Conservation (phyloP, 192 early-diverging fungal genomes). For the Radiomyces spectabilis region DNA sequence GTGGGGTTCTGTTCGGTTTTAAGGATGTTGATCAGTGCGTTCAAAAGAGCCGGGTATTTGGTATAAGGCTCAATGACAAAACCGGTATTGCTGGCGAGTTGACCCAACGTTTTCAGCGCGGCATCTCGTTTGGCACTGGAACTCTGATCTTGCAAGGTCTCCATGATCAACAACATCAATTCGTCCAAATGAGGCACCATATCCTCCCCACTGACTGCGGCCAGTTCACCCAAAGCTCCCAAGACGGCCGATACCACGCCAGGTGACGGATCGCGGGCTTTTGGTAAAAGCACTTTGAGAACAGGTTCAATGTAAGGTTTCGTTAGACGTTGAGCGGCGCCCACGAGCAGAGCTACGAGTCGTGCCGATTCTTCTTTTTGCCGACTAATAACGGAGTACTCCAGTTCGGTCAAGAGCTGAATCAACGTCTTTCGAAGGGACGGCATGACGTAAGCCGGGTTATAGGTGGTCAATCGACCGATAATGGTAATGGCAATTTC, state of each 20-base stretch:
- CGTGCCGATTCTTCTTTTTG: conserved; percentile 85
- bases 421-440: conserved; percentile 79
- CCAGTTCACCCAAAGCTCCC: conserved; percentile 74
- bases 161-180: conserved; percentile 80
- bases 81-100: conserved; percentile 78
- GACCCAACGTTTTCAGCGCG: conserved; percentile 80
- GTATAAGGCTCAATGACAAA: conserved; percentile 86
- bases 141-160: conserved; percentile 82
- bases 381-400: conserved; percentile 74
- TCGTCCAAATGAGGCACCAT: conserved; percentile 73
- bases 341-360: conserved; percentile 68
- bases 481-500: conserved; percentile 79
- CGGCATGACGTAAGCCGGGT: conserved; percentile 92
- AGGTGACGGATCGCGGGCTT: conserved; percentile 67
- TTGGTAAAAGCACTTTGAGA: conserved; percentile 75
- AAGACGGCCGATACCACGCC: conserved; percentile 76
- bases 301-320: conserved; percentile 90
- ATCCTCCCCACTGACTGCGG: conserved; percentile 77
- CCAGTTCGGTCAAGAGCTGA: conserved; percentile 84
- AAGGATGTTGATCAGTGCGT: conserved; percentile 69
- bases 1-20: conserved; percentile 67
- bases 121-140: conserved; percentile 78
- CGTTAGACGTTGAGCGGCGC: conserved; percentile 70
- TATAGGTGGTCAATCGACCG: conserved; percentile 76
- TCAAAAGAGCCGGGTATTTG: conserved; percentile 80